Evolutionary conservation across 495 filamentous ascomycete species (phyloP).

Genomic region (Achaetomiella virescens): DNA sequence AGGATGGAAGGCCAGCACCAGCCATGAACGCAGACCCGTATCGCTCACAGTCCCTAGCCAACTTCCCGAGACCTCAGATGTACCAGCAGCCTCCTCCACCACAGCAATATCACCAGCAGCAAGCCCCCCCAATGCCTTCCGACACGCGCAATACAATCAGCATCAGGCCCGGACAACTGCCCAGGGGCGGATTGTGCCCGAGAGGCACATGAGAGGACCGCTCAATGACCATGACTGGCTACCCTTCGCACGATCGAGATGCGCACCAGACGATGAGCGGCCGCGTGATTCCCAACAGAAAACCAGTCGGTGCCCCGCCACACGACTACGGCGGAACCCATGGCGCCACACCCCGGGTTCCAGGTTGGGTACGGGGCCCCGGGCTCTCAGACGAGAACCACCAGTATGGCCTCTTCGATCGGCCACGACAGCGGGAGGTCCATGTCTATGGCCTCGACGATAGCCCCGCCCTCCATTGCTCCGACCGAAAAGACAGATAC

Average conservation of each 20-base stretch:
- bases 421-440: slow-evolving; percentile 44
- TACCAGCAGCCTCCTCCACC: slow-evolving; percentile 53
- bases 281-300: slow-evolving; percentile 68
- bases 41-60: slow-evolving; percentile 87
- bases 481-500: slow-evolving; percentile 31
- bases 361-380: slow-evolving; percentile 28
- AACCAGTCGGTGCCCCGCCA: slow-evolving; percentile 32
- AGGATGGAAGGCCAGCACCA: slow-evolving; percentile 44
- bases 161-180: slow-evolving; percentile 71
- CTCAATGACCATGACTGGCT: slow-evolving; percentile 91
- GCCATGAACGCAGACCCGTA: slow-evolving; percentile 79
- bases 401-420: slow-evolving; percentile 47
- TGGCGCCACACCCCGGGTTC: slow-evolving; percentile 15
- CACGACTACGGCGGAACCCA: slow-evolving; percentile 14
- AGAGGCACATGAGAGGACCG: slow-evolving; percentile 78
- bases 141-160: slow-evolving; percentile 62
- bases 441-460: slow-evolving; percentile 81
- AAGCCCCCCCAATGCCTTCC: slow-evolving; percentile 64
- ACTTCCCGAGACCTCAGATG: slow-evolving; percentile 55
- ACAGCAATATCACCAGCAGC: slow-evolving; percentile 59
- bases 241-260: slow-evolving; percentile 66
- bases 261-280: slow-evolving; percentile 85
- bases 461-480: slow-evolving; percentile 36
- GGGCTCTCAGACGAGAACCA: slow-evolving; percentile 43
- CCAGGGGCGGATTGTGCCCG: slow-evolving; percentile 83